Base-by-base conservation (phyloP, 805 yeast species). In the Priceomyces carsonii region DNA sequence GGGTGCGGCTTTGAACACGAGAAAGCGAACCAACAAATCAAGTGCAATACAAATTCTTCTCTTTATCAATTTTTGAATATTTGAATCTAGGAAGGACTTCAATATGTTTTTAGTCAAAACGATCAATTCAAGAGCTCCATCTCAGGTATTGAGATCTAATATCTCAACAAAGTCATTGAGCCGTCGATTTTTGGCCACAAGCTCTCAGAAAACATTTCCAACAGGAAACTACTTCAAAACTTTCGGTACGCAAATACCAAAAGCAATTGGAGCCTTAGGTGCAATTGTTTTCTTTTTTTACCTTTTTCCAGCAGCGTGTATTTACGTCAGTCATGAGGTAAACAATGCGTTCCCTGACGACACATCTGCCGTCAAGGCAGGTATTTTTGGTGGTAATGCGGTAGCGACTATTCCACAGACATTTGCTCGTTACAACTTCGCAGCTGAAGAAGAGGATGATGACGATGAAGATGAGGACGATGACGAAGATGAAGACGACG, bases 391-490 rank as follows among this genome's bases (percentile, higher is more conserved):
- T 6, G 35, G 28, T 12, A 25, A 31, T 17, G 42, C 38, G 1
- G 31, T 36, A 14, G 48, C 45, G n/a, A 26, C n/a, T 23, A 34
- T 36, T 24, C 45, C 48, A 14, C 40, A 37, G 5, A 35, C 36
- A 8, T 39, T 36, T n/a, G 45, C 34, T 5, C 47, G 40, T 26
- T 20, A 32, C 22, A 47, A 32, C 21, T 30, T 31, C 16, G 34
- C 35, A 6, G 16, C 21, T 5, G 39, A 26, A 7, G 39, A 31
- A 15, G 42, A 39, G 8, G 33, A 29, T 21, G 33, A 29, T 9
- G 33, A 29, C 9, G 33, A 29, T 18, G 33, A 29, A 16, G 33
- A 29, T 18, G 33, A 29, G 4, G 32, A 29, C n/a, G 31, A 29
- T 18, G 32, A 29, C 18, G 32, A 29, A 18, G 28, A 25, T 25